Base-by-base conservation (phyloP, 768 basidiomycete species). In the Leccinum disarticulatum region DNA sequence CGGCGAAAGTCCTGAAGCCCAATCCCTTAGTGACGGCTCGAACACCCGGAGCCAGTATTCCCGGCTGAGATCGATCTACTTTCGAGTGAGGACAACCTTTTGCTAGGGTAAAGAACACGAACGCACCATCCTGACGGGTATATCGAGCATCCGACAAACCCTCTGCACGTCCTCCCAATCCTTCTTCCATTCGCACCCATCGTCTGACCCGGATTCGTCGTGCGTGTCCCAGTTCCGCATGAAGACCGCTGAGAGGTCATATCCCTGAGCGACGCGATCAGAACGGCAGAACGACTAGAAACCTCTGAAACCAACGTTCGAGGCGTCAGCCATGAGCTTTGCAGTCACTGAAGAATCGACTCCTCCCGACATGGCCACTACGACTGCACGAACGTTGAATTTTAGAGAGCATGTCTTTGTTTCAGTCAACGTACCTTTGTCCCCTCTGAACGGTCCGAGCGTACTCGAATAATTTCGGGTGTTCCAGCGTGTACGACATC, bases 221-320 rank as follows among this genome's bases (percentile, higher is more conserved):
- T 87, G 80, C 3, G 88, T 89, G 66, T 93, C 91, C 95, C 95
- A 98, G 60, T 98, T 98, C 22, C 93, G 84, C 95, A 98, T 98
- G 73, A 88, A 98, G 1, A 97, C 82, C 25, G 93, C 93, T 43
- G 90, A 89, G 2, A 96, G 79, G 67, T 94, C 86, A 63, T 86
- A 90, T 61, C 90, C 87, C 89, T 93, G 61, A 58, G 58, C 31
- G 17, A 46, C 48, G 46, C 47, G 14, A 38, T 22, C 5, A 57
- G 52, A 19, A 33, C 3, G 10, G 52, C 9, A 22, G 49, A 13
- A 30, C 0, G 9, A 13, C 7, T 22, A 13, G 28, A 52, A 33
- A 51, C 0, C 22, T 22, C 5, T 13, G 11, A 10, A 38, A 71
- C 74, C 59, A 17, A 90, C 92, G 70, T 88, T 74, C 0, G 67